Base-by-base conservation (phyloP, 2,329 filamentous ascomycete genomes). In the Lizonia empirigonia region DNA sequence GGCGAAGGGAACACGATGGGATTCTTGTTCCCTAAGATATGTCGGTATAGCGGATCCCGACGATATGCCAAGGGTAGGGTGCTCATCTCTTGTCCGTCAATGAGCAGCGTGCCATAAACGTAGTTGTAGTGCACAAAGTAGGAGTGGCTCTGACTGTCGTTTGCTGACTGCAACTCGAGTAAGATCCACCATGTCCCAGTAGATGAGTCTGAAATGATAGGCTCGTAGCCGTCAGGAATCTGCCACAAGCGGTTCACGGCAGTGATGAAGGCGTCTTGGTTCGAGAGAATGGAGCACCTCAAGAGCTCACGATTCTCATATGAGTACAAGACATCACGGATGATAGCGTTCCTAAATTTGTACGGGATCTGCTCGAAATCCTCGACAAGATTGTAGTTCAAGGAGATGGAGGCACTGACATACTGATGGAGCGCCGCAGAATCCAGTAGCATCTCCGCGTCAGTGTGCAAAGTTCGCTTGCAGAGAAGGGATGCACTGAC, bases 401-500 rank as follows among this genome's bases (percentile, higher is more conserved):
- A 49, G 0, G 70, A 59, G 0, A 80, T 69, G 0, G 78, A 78
- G 5, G 70, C 68, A 39, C 73, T 61, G 23, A 80, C 58, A 38
- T 77, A 78, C 20, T 12, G 50, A 2, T 37, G 26, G 16, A 74
- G 51, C 7, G 20, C 32, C n/a, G 32, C 19, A 4, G 9, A n/a
- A 4, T 51, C 36, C 8, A 51, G 12, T 2, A 51, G 18, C 9
- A 20, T 15, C 5, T 42, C 23, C 23, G 22, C 12, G 50, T 52
- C 29, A 3, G 58, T n/a, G 35, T 71, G 64, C 46, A 80, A 80
- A 0, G 80, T 82, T 2, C 76, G 70, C 19, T 77, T 72, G 41
- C 84, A 87, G 0, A 88, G 70, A 0, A 88, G 53, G 0, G 85
- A 79, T 0, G 84, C 79, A 68, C 78, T 79, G 0, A 87, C 74